Percentiles rank a stretch among this genome's conserved stretches.
phyloP scores from a whole-genome alignment of 2,329 filamentous ascomycete genomes.

The Arthrobotrys sinensis region DNA sequence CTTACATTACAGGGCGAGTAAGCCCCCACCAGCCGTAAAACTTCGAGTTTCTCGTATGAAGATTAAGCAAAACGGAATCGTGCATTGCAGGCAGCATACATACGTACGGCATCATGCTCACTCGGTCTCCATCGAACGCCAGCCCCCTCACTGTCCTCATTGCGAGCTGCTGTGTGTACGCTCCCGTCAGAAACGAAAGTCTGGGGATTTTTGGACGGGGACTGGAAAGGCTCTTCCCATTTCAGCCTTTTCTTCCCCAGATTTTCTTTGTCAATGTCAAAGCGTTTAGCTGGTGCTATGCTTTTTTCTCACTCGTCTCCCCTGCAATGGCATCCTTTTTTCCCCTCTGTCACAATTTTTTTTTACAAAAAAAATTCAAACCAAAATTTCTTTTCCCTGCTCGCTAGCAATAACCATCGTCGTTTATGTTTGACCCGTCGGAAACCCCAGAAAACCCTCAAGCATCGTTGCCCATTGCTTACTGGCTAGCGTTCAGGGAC shows the following conservation, averaged over 20 bases:
- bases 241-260: conserved; percentile 57
- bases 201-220: conserved; percentile 22
- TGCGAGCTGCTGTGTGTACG: background rate
- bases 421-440: conserved; percentile 36
- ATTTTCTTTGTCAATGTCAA: conserved; percentile 52
- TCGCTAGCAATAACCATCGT: conserved; percentile 31
- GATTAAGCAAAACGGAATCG: conserved; percentile 41
- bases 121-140: conserved; percentile 13
- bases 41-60: conserved; percentile 7
- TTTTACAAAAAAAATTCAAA: background rate
- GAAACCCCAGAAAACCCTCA: conserved; percentile 43
- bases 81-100: conserved; percentile 45
- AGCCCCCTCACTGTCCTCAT: conserved; percentile 20
- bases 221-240: conserved; percentile 38
- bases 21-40: conserved; percentile 46
- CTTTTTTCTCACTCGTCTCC: conserved; percentile 29
- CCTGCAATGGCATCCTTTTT: conserved; percentile 36
- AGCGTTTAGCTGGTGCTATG: conserved; percentile 33
- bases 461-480: conserved; percentile 28
- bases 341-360: conserved; percentile 28
- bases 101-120: conserved; percentile 36
- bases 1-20: conserved; percentile 31
- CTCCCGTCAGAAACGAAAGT: conserved; percentile 17
- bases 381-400: conserved; percentile 13
- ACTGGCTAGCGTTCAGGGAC: conserved; percentile 47